These are phyloP conservation scores for Cladosporium sp. DNA, from an alignment of 2,329 filamentous ascomycete genomes.

Conservation along the genomic window DNA sequence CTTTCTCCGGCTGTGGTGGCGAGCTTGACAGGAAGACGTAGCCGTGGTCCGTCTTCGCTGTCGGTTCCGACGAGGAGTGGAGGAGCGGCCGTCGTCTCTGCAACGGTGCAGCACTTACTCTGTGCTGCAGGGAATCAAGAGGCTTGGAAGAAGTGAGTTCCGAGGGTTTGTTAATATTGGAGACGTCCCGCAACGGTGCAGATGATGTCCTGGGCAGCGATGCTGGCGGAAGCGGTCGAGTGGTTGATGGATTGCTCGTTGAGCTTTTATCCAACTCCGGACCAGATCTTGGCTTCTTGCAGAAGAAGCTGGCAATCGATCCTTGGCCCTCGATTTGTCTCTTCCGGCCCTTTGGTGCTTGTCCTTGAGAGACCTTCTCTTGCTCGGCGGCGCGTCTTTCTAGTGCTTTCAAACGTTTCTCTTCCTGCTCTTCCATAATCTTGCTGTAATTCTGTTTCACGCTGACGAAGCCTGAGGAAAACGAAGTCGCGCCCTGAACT, in stretches of 20 bases:
- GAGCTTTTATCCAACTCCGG: neutral
- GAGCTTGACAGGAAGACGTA: conserved; percentile 47
- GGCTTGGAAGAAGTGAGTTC: conserved; percentile 1
- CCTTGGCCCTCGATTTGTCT: conserved; percentile 43
- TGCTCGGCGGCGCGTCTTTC: neutral
- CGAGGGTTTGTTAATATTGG: conserved; percentile 23
- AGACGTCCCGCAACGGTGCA: conserved; percentile 28
- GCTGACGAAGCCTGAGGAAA: conserved; percentile 29
- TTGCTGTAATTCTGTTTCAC: conserved; percentile 35
- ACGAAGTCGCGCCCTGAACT: neutral
- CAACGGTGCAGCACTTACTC: conserved; percentile 30
- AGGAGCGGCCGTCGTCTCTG: conserved; percentile 21
- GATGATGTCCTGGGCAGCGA: neutral
- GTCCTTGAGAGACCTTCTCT: conserved; percentile 12
- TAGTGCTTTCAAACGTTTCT: conserved; percentile 16
- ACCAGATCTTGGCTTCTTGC: conserved; percentile 17
- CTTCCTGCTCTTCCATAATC: conserved; percentile 28
- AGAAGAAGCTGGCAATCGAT: conserved; percentile 49
- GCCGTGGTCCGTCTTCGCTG: conserved; percentile 26
- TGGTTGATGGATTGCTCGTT: neutral
- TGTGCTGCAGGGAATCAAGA: conserved; percentile 15
- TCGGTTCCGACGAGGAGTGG: conserved; percentile 18
- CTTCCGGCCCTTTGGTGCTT: conserved; percentile 29
- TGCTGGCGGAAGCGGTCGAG: neutral
- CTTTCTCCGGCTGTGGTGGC: conserved; percentile 20